Evolutionary conservation across 345 rosid genomes (phyloP), one percentile per base, ranked within the genome.

Genomic region (Geranium brycei): DNA sequence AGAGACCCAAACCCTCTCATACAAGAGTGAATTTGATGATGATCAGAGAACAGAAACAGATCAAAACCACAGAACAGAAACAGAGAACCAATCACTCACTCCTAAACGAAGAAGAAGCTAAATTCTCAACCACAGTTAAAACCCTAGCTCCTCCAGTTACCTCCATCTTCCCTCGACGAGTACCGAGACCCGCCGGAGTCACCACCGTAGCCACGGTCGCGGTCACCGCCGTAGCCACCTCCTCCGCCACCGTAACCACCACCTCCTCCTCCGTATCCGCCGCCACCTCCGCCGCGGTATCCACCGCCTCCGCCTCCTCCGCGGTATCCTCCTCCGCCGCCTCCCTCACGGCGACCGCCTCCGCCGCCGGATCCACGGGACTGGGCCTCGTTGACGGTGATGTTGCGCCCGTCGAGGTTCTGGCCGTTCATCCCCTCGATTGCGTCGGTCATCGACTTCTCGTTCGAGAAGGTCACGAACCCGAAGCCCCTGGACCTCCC

Each of bases 401-500:
- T 85, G 62, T 76, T 85, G 62, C 96, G 82, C 10, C 91, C 96
- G 61, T 91, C 96, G 0, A 91, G 96, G 53, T 81, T 72, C 73
- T 83, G 95, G 0, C 96, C 95, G 58, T 88, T 85, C 97, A 91
- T 91, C 4, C 88, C 91, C 30, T 88, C 91, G 3, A 91, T 91
- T 1, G 97, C 97, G n/a, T 83, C 83, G 70, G 82, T 77, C 96
- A 88, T 77, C 15, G 96, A 32, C 74, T 88, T 82, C 77, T 88
- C 91, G 57, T 81, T 88, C 28, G 63, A 72, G 79, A 86, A 91
- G 4, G 97, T 88, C 17, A 91, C 91, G 57, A 91, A 91, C 5
- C 95, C 95, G 17, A 87, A 88, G 1, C 96, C 95, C 3, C 92
- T 81, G 0, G 96, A 91, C 69, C 97, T 81, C 0, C 95, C 87